phyloP scores from a whole-genome alignment of 305 asterid species.

The Fraxinus sp. region DNA sequence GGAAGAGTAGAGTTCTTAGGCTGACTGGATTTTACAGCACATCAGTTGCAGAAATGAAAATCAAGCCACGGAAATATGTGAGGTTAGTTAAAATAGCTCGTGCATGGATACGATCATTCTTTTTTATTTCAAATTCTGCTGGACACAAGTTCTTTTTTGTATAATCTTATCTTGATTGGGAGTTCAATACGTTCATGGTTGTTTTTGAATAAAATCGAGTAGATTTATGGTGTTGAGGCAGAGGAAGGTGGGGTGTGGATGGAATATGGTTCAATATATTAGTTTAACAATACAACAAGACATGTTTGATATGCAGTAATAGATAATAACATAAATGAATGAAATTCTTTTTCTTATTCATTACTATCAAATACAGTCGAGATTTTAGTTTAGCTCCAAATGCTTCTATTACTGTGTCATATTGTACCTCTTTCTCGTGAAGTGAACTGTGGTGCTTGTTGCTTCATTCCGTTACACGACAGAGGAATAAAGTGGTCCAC shows the following conservation, averaged over 20 bases:
- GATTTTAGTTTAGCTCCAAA: background rate
- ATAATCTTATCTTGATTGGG: background rate
- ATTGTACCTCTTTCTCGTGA: background rate
- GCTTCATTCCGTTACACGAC: background rate
- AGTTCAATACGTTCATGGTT: background rate
- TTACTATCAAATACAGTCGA: background rate
- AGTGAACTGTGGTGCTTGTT: background rate
- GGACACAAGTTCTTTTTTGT: background rate
- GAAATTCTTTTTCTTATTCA: background rate
- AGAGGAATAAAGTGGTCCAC: background rate
- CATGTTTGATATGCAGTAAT: background rate
- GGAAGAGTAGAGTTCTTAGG: background rate
- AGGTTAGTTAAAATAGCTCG: slow-evolving; percentile 39
- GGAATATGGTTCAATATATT: background rate
- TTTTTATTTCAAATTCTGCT: background rate
- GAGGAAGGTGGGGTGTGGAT: background rate
- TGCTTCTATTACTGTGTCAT: background rate
- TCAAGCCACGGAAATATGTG: slow-evolving; percentile 41
- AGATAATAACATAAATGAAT: background rate
- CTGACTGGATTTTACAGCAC: background rate
- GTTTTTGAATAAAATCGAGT: background rate
- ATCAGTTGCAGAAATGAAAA: slow-evolving; percentile 33
- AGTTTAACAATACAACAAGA: background rate
- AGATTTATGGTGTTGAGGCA: background rate
- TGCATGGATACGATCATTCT: background rate